Percentiles rank a stretch among this genome's conserved stretches.
Evolutionary conservation across 2,329 filamentous ascomycete species (phyloP).

Genomic region (Colletotrichum coccodes): DNA sequence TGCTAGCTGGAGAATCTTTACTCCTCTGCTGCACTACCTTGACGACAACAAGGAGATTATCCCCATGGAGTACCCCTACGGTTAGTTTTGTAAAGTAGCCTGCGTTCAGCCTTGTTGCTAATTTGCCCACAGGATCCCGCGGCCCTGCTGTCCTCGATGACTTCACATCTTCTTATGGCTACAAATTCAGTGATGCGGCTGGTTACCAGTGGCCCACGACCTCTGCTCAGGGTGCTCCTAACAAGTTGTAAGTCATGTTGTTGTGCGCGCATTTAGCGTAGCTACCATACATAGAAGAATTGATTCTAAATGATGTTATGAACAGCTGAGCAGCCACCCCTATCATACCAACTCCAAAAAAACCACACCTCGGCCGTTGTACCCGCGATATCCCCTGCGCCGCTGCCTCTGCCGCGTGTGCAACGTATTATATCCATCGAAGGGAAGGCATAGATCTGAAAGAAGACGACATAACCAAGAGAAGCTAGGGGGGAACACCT

Average conservation of each 20-base stretch:
- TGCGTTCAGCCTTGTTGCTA: constrained; percentile 27
- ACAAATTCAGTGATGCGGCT: constrained; percentile 97
- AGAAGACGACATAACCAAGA: constrained; percentile 28
- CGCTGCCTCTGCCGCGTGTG: constrained; percentile 2
- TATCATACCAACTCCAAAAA: constrained; percentile 13
- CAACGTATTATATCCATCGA: constrained; percentile 31
- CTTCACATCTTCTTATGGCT: constrained; percentile 97
- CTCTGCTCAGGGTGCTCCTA: constrained; percentile 68
- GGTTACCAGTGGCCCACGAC: constrained; percentile 96
- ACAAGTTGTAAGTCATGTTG: constrained; percentile 78
- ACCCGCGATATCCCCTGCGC: constrained; percentile 22
- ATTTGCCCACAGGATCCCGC: constrained; percentile 79
- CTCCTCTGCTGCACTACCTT: constrained; percentile 95
- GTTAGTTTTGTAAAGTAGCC: constrained; percentile 63
- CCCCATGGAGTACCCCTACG: constrained; percentile 99
- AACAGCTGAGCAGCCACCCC: constrained; percentile 29
- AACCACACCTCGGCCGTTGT: constrained; percentile 14
- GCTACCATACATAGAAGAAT: constrained; percentile 32
- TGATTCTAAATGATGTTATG: constrained; percentile 31
- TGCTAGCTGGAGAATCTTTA: constrained; percentile 98
- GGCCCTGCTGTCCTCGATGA: constrained; percentile 96
- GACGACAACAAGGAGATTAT: constrained; percentile 99
- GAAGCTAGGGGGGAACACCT: constrained; percentile 20
- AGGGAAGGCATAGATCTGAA: constrained; percentile 31
- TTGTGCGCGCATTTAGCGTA: constrained; percentile 21